phyloP scores from a whole-genome alignment of 495 filamentous ascomycete genomes.

The Penicillium daleae region DNA sequence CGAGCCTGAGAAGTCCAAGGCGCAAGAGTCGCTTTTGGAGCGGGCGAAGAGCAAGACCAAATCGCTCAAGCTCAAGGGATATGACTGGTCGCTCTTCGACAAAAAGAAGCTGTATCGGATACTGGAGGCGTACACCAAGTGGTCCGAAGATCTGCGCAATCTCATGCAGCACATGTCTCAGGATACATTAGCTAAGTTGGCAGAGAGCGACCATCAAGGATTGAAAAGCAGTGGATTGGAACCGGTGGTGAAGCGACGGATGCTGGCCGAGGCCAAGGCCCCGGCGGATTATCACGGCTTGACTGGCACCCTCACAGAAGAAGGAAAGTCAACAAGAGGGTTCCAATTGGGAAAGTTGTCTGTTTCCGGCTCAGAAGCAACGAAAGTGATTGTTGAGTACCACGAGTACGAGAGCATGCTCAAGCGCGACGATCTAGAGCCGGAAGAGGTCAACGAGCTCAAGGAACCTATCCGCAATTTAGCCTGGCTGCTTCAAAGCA shows the following conservation, averaged over 20 bases:
- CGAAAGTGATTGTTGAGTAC: constrained; percentile 23
- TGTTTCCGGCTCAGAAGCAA: neutral
- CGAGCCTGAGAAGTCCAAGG: constrained; percentile 12
- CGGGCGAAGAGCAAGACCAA: constrained; percentile 24
- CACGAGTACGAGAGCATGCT: constrained; percentile 25
- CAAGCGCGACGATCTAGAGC: constrained; percentile 22
- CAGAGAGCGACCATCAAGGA: constrained; percentile 8
- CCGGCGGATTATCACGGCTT: constrained; percentile 24
- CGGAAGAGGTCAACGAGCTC: constrained; percentile 19
- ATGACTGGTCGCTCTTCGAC: constrained; percentile 33
- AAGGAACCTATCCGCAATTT: constrained; percentile 24
- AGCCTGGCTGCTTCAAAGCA: constrained; percentile 28
- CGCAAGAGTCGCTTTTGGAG: constrained; percentile 19
- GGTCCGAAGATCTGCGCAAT: constrained; percentile 23
- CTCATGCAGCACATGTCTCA: constrained; percentile 30
- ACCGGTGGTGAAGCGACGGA: constrained; percentile 22
- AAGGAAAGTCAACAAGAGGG: constrained; percentile 10
- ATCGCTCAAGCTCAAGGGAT: constrained; percentile 24
- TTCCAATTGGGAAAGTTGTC: constrained; percentile 25
- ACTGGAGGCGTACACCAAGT: constrained; percentile 24
- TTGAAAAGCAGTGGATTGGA: constrained; percentile 25
- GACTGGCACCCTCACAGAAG: constrained; percentile 21
- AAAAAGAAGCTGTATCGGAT: constrained; percentile 27
- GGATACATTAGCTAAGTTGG: constrained; percentile 16
- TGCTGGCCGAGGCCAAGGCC: constrained; percentile 17